Conservation (phyloP, 2,329 filamentous ascomycete species). For the Penicillium sp. region DNA sequence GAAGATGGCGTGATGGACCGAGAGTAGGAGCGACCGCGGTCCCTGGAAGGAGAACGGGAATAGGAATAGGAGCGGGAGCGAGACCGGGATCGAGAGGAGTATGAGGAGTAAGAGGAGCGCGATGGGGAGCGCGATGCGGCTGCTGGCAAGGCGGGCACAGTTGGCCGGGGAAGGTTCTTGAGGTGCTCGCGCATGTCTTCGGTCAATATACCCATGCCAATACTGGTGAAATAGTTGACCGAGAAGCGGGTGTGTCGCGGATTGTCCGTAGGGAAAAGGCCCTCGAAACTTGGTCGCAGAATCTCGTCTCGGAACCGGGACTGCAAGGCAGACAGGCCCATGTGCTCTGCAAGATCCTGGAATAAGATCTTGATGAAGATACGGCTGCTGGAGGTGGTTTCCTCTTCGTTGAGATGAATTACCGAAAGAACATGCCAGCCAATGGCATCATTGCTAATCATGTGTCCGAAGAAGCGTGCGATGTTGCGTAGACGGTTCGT, state of each 20-base stretch:
- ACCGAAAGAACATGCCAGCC: constrained; percentile 86
- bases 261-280: constrained; percentile 86
- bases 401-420: constrained; percentile 90
- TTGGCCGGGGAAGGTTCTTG: constrained; percentile 84
- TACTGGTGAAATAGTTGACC: constrained; percentile 99
- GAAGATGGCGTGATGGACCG: constrained; percentile 33
- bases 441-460: constrained; percentile 82
- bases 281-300: constrained; percentile 73
- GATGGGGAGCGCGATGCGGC: constrained; percentile 68
- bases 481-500: constrained; percentile 94
- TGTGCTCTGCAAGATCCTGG: constrained; percentile 82
- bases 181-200: constrained; percentile 92
- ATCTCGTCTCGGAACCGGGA: constrained; percentile 74
- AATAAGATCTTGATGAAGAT: constrained; percentile 99
- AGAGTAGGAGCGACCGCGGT: constrained; percentile 32
- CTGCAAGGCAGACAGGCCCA: constrained; percentile 78
- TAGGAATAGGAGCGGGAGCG: constrained; percentile 42
- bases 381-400: constrained; percentile 92
- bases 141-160: constrained; percentile 65
- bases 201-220: constrained; percentile 91
- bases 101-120: constrained; percentile 68
- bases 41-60: constrained; percentile 37
- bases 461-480: constrained; percentile 88
- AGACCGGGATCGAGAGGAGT: constrained; percentile 45
- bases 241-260: constrained; percentile 90